These are phyloP conservation scores for Puccinia coronata DNA, from an alignment of 1,284 basidiomycete genomes.

Conservation along the genomic window DNA sequence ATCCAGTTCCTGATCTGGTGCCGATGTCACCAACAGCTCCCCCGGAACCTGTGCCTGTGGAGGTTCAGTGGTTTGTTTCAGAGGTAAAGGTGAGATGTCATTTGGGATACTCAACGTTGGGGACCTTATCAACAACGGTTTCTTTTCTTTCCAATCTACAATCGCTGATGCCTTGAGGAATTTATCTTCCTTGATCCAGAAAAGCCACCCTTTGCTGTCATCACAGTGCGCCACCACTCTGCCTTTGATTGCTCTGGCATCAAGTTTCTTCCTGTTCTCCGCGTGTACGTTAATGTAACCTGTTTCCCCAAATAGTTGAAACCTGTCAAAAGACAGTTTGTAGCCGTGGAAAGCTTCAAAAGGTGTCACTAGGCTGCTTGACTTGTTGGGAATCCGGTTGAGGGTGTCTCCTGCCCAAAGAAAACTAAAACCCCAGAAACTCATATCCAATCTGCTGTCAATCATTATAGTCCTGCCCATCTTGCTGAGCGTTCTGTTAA, in stretches of 20 bases:
- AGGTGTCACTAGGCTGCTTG: neutral
- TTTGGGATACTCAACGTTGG: too few relatives aligned
- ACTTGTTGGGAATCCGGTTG: conserved; percentile 1
- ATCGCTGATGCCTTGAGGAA: neutral
- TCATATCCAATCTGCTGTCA: neutral
- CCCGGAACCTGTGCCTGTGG: too few relatives aligned
- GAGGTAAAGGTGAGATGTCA: too few relatives aligned
- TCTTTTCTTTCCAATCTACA: neutral
- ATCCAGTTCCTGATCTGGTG: too few relatives aligned
- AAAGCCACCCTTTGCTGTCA: neutral
- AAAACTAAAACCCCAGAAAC: neutral
- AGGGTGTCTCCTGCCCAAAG: neutral
- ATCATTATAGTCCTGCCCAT: neutral
- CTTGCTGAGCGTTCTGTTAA: conserved; percentile 3
- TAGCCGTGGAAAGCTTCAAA: neutral
- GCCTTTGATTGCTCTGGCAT: neutral
- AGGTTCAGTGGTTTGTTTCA: too few relatives aligned
- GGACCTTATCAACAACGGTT: too few relatives aligned
- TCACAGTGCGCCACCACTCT: neutral
- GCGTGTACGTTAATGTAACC: neutral
- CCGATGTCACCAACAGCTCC: too few relatives aligned
- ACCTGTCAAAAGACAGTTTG: neutral
- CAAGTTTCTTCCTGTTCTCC: neutral
- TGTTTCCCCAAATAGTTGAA: neutral
- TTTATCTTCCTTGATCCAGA: neutral